phyloP scores from a whole-genome alignment of 164 flowering plant species.

The Tetrastigma voinierianum region DNA sequence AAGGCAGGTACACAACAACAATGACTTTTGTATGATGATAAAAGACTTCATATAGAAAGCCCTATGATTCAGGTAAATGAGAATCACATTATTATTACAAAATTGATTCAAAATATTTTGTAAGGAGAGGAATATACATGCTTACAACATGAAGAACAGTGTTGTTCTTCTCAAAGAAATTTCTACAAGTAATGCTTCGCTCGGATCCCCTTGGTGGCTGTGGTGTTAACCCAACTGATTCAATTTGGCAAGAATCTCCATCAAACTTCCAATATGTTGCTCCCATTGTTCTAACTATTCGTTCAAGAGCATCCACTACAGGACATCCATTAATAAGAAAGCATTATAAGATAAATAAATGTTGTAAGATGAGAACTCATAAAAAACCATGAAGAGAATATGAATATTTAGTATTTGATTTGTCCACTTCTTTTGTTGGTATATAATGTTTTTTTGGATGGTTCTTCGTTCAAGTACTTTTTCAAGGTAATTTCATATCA shows the following conservation, averaged over 20 bases:
- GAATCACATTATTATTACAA: background rate
- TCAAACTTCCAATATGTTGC: slow-evolving; percentile 45
- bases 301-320: slow-evolving; percentile 31
- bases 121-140: slow-evolving; percentile 30
- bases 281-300: slow-evolving; percentile 37
- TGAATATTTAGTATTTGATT: no score
- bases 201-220: slow-evolving; percentile 20
- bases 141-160: slow-evolving; percentile 42
- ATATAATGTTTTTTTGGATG: background rate
- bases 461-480: no score
- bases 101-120: background rate
- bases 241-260: slow-evolving; percentile 28
- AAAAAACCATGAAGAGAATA: background rate
- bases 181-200: slow-evolving; percentile 30
- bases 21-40: background rate
- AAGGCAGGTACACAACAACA: background rate
- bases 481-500: no score
- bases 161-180: slow-evolving; percentile 21
- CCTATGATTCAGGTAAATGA: background rate
- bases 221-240: slow-evolving; percentile 19
- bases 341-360: background rate
- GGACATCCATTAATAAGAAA: background rate
- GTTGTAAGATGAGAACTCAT: background rate
- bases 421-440: no score
- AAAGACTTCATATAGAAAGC: background rate